A percentile compares a stretch with the other conserved stretches of the same genome.
These are phyloP conservation scores for Naegleria lovaniensis DNA, from an alignment of 208 protist species.

Conservation along the genomic window DNA sequence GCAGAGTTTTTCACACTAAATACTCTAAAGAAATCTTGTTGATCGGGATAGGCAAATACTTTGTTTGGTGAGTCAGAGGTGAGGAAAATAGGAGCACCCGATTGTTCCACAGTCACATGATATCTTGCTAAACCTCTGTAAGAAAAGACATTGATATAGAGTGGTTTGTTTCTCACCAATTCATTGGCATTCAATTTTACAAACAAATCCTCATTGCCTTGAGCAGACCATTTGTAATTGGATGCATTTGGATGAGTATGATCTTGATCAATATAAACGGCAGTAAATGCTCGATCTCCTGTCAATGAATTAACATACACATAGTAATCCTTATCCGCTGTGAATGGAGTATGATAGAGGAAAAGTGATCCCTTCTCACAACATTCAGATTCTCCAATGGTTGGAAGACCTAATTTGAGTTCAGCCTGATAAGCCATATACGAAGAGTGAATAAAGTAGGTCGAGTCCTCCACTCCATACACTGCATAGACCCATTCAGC, in stretches of 20 bases:
- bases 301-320: neutral
- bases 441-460: neutral
- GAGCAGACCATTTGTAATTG: neutral
- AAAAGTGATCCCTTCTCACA: neutral
- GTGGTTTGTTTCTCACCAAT: neutral
- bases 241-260: neutral
- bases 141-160: neutral
- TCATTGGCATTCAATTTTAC: neutral
- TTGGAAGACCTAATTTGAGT: neutral
- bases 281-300: no score
- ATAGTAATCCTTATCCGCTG: neutral
- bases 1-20: neutral
- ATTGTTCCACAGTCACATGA: neutral
- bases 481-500: neutral
- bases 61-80: neutral
- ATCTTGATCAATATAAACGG: neutral
- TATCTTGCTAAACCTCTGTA: neutral
- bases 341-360: neutral
- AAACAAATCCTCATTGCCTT: neutral
- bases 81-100: neutral
- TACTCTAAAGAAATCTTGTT: neutral
- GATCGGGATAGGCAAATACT: neutral
- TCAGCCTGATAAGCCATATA: neutral
- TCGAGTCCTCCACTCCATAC: slow-evolving; percentile 9
- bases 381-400: neutral